phyloP scores from a whole-genome alignment of 192 early-diverging fungal species.

The Mortierella antarctica region DNA sequence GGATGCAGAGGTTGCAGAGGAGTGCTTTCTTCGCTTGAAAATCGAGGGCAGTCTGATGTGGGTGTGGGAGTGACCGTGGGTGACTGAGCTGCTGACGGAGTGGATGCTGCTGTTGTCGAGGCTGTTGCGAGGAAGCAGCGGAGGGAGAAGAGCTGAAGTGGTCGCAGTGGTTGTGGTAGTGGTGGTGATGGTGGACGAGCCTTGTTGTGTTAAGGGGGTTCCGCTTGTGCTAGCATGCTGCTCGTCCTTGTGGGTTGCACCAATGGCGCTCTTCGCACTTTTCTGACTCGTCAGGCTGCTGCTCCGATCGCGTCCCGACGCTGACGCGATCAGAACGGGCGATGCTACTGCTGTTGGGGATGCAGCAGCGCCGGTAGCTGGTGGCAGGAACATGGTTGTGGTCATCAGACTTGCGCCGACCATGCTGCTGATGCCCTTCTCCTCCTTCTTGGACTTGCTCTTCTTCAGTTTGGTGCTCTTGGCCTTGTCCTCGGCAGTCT shows the following conservation, averaged over 20 bases:
- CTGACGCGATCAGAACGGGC: not conserved
- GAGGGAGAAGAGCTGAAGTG: not conserved
- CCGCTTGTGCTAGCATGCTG: not conserved
- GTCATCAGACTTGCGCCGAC: constrained; percentile 24
- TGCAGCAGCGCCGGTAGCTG: not conserved
- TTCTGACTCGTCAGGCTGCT: not conserved
- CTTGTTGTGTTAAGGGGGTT: constrained; percentile 5
- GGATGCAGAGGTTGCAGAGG: not conserved
- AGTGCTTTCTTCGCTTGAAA: constrained; percentile 16
- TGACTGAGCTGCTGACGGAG: not conserved
- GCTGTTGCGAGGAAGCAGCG: constrained; percentile 1
- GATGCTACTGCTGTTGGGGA: not conserved
- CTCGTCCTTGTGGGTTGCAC: not conserved
- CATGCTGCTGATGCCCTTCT: constrained; percentile 1
- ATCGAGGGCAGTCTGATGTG: constrained; percentile 21
- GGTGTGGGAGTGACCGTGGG: constrained; percentile 24
- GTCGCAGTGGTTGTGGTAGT: no score
- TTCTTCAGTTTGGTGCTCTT: not conserved
- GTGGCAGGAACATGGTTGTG: constrained; percentile 1
- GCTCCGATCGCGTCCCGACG: not conserved
- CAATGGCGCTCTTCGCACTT: not conserved
- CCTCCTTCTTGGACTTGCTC: not conserved
- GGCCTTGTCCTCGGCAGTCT: not conserved
- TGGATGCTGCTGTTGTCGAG: constrained; percentile 10
- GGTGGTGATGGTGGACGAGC: not conserved